A percentile compares a stretch with the other conserved stretches of the same genome.
These are phyloP conservation scores for Trichosphaerium sp. DNA, from an alignment of 78 protist genomes.

Conservation along the genomic window DNA sequence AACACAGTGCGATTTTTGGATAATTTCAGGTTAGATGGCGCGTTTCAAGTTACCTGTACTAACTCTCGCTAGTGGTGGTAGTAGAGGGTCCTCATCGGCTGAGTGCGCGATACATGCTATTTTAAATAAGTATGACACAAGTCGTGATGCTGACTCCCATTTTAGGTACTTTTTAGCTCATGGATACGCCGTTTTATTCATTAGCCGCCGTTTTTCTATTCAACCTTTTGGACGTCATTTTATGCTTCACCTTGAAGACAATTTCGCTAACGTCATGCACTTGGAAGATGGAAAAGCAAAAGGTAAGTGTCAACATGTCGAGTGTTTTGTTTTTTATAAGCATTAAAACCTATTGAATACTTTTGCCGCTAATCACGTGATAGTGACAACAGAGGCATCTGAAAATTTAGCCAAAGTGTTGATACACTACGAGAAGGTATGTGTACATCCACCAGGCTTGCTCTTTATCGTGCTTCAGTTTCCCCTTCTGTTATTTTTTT, in stretches of 20 bases:
- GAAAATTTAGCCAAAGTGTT: background rate
- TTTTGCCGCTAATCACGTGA: no score
- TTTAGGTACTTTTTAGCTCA: slow-evolving; percentile 16
- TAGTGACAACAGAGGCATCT: no score
- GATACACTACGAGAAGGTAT: background rate
- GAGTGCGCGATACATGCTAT: slow-evolving; percentile 2
- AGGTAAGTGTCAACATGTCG: no score
- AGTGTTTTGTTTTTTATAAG: background rate
- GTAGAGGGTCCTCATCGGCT: slow-evolving; percentile 49
- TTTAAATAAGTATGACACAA: background rate
- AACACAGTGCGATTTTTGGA: slow-evolving; percentile 64
- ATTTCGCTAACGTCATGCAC: slow-evolving; percentile 11
- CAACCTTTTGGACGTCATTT: slow-evolving; percentile 46
- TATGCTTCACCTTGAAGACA: slow-evolving; percentile 22
- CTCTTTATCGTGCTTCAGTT: no score
- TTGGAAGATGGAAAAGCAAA: background rate
- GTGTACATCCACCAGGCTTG: no score
- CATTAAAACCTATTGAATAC: background rate
- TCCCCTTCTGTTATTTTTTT: no score
- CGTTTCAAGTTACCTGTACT: no score
- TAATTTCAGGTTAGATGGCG: no score
- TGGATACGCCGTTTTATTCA: slow-evolving; percentile 55
- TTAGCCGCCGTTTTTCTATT: slow-evolving; percentile 33
- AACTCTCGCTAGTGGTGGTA: no score
- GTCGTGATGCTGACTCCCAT: background rate